These are phyloP conservation scores for Stagonosporopsis rhizophila DNA, from an alignment of 2,329 filamentous ascomycete species.

Conservation along the genomic window DNA sequence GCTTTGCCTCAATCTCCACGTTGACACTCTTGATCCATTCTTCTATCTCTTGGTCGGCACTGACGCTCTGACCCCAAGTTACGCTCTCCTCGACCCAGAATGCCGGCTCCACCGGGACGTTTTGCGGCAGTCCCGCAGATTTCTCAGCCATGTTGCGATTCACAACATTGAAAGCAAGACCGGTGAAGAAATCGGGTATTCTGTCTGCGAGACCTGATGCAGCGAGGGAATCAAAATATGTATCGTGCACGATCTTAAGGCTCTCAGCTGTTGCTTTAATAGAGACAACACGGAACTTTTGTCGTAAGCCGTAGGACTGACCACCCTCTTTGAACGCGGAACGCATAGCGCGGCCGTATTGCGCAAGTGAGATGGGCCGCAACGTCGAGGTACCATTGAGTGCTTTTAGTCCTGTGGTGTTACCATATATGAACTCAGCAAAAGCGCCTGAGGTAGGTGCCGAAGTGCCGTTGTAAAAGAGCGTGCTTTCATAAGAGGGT, in stretches of 20 bases:
- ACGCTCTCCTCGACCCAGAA: constrained; percentile 31
- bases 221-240: constrained; percentile 17
- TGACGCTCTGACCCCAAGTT: constrained; percentile 20
- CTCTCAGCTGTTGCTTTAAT: constrained; percentile 19
- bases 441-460: constrained; percentile 22
- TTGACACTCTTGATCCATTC: constrained; percentile 54
- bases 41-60: constrained; percentile 21
- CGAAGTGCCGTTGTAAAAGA: constrained; percentile 28
- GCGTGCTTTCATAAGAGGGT: constrained; percentile 24
- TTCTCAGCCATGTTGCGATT: constrained; percentile 19
- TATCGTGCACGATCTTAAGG: constrained; percentile 28
- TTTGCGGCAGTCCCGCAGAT: constrained; percentile 18
- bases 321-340: constrained; percentile 24
- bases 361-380: constrained; percentile 19
- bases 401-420: constrained; percentile 10
- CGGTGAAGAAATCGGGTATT: constrained; percentile 23
- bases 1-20: constrained; percentile 57
- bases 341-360: constrained; percentile 12
- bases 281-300: constrained; percentile 27
- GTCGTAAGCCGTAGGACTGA: constrained; percentile 21
- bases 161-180: constrained; percentile 27
- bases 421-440: constrained; percentile 19
- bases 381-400: constrained; percentile 21
- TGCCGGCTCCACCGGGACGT: constrained; percentile 14
- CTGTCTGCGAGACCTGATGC: constrained; percentile 18